phyloP scores from a whole-genome alignment of 2,329 filamentous ascomycete species.

The Lanzia echinophila region DNA sequence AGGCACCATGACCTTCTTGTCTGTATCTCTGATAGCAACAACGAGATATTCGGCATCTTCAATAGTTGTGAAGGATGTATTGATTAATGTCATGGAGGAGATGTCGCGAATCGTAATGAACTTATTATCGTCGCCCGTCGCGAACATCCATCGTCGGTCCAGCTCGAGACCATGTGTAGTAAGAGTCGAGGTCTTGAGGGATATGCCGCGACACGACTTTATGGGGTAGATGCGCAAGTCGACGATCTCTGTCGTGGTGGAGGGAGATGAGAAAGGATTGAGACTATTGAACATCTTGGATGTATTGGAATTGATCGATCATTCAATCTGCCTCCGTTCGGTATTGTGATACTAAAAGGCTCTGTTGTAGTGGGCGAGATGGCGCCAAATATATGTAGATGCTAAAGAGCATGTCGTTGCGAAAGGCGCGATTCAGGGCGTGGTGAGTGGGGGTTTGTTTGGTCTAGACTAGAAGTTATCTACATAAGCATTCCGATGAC shows the following conservation, averaged over 20 bases:
- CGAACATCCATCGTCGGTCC: constrained; percentile 62
- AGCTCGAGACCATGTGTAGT: constrained; percentile 52
- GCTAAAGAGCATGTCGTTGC: too few species aligned
- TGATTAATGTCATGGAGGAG: constrained; percentile 41
- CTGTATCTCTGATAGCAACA: constrained; percentile 37
- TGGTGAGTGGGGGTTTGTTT: too few species aligned
- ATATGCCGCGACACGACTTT: constrained; percentile 59
- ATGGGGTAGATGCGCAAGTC: constrained; percentile 54
- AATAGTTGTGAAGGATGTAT: background rate
- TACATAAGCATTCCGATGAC: too few species aligned
- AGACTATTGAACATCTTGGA: constrained; percentile 3
- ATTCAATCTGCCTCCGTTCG: too few species aligned
- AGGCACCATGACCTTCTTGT: constrained; percentile 43
- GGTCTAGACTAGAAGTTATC: too few species aligned
- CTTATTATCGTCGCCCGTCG: constrained; percentile 40
- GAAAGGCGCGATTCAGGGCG: too few species aligned
- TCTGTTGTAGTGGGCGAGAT: too few species aligned
- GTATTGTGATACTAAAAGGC: background rate
- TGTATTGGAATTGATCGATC: background rate
- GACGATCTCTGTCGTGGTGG: constrained; percentile 14
- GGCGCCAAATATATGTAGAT: too few species aligned
- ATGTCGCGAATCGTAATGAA: constrained; percentile 58
- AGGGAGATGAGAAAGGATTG: constrained; percentile 14
- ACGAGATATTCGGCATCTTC: constrained; percentile 39
- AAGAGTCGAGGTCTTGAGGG: constrained; percentile 44